Evolutionary conservation across 2,329 filamentous ascomycete species (phyloP).

Genomic region (Cercospora brassicicola): DNA sequence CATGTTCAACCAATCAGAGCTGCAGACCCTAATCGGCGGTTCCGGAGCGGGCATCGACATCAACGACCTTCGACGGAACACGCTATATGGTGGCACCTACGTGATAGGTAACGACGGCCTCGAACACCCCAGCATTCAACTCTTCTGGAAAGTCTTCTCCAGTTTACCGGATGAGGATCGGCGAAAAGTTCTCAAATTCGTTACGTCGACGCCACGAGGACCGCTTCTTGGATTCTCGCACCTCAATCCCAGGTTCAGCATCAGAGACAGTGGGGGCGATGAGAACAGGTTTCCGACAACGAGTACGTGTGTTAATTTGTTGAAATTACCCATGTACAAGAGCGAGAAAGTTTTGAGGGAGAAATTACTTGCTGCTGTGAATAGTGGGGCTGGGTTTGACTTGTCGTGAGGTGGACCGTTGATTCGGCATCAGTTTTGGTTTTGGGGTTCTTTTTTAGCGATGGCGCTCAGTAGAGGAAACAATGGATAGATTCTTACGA

Average conservation of each 20-base stretch:
- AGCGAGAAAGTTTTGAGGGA: constrained; percentile 65
- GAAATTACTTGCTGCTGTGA: constrained; percentile 87
- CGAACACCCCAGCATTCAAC: constrained; percentile 79
- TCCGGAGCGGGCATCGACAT: constrained; percentile 79
- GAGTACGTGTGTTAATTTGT: constrained; percentile 90
- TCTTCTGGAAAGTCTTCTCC: constrained; percentile 91
- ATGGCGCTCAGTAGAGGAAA: constrained; percentile 5
- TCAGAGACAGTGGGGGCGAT: constrained; percentile 77
- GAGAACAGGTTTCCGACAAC: constrained; percentile 82
- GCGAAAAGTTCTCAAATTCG: constrained; percentile 87
- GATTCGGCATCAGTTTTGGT: not conserved
- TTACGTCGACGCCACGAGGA: constrained; percentile 87
- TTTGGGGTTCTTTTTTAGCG: constrained; percentile 1
- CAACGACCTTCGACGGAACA: constrained; percentile 79
- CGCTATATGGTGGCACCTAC: constrained; percentile 84
- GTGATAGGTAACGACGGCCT: constrained; percentile 80
- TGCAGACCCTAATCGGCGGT: constrained; percentile 89
- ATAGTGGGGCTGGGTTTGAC: constrained; percentile 90
- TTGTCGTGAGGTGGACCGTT: constrained; percentile 55
- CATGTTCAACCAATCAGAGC: constrained; percentile 97
- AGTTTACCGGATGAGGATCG: constrained; percentile 73
- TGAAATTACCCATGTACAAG: constrained; percentile 85
- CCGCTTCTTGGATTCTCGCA: constrained; percentile 86
- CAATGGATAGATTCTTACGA: not conserved
- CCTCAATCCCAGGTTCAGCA: constrained; percentile 82